Conservation (phyloP, 2,329 filamentous ascomycete genomes). For the Phaeosphaeriaceae sp. region DNA sequence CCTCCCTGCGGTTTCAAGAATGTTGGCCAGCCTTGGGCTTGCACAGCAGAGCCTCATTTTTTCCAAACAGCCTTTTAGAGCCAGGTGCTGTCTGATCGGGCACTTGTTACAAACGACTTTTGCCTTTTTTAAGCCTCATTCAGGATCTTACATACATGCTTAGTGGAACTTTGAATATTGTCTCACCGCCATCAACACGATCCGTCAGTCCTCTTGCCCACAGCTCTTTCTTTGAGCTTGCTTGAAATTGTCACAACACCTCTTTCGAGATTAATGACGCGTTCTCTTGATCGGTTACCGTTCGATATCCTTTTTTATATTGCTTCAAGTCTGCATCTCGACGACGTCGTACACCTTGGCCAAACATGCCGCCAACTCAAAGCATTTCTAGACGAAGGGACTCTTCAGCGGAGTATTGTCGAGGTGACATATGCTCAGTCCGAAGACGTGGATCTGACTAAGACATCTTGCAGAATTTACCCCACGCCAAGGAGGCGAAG, state of each 20-base stretch:
- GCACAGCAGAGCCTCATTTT: neutral
- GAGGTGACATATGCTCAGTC: constrained; percentile 5
- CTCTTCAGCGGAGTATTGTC: constrained; percentile 55
- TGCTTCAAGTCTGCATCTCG: constrained; percentile 60
- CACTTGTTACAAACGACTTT: neutral
- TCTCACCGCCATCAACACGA: neutral
- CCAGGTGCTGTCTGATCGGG: neutral
- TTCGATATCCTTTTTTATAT: constrained; percentile 71
- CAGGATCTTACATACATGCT: neutral
- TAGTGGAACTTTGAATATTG: neutral
- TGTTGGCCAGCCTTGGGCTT: neutral
- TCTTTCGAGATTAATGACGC: constrained; percentile 28
- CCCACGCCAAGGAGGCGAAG: constrained; percentile 55
- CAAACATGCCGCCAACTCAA: constrained; percentile 61
- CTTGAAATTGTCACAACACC: neutral
- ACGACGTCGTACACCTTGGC: constrained; percentile 66
- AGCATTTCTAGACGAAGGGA: constrained; percentile 60
- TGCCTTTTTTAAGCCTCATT: neutral
- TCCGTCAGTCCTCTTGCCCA: neutral
- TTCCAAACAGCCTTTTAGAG: neutral
- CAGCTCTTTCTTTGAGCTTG: neutral
- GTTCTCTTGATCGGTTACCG: constrained; percentile 58
- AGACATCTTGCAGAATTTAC: constrained; percentile 46
- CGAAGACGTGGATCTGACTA: neutral
- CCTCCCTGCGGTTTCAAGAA: neutral